Evolutionary conservation across 2,329 filamentous ascomycete species (phyloP).

Genomic region (Penicillium hordei): DNA sequence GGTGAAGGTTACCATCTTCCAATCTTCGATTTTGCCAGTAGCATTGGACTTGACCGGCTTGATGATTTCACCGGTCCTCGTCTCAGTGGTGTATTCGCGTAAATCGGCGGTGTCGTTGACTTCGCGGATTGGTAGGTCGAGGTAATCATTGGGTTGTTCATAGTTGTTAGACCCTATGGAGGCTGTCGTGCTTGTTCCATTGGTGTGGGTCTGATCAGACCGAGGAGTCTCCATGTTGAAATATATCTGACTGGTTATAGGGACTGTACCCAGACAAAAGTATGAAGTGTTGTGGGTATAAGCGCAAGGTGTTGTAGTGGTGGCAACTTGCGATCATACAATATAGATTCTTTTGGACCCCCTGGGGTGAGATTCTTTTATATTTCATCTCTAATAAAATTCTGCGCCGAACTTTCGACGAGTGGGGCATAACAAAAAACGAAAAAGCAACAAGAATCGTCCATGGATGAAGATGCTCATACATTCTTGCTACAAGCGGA

Average conservation of each 20-base stretch:
- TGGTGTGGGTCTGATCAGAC: slow-evolving; percentile 12
- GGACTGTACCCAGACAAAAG: neutral
- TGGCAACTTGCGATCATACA: neutral
- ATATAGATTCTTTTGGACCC: neutral
- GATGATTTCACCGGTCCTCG: slow-evolving; percentile 61
- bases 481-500: neutral
- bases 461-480: neutral
- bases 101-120: slow-evolving; percentile 62
- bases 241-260: slow-evolving; percentile 2
- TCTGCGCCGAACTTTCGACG: neutral
- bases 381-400: slow-evolving; percentile 6
- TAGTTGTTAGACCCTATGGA: slow-evolving; percentile 23
- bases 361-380: slow-evolving; percentile 11
- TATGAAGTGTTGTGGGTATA: neutral
- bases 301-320: neutral
- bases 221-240: slow-evolving; percentile 20
- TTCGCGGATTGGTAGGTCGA: slow-evolving; percentile 65
- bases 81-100: slow-evolving; percentile 66
- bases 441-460: slow-evolving; percentile 3
- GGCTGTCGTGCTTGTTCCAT: slow-evolving; percentile 26
- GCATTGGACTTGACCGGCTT: slow-evolving; percentile 56
- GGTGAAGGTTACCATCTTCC: slow-evolving; percentile 69
- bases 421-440: neutral
- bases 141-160: slow-evolving; percentile 45
- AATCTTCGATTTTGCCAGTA: slow-evolving; percentile 52